Evolutionary conservation across 805 yeast species (phyloP).

Genomic region (Jamesozyma rosinii): DNA sequence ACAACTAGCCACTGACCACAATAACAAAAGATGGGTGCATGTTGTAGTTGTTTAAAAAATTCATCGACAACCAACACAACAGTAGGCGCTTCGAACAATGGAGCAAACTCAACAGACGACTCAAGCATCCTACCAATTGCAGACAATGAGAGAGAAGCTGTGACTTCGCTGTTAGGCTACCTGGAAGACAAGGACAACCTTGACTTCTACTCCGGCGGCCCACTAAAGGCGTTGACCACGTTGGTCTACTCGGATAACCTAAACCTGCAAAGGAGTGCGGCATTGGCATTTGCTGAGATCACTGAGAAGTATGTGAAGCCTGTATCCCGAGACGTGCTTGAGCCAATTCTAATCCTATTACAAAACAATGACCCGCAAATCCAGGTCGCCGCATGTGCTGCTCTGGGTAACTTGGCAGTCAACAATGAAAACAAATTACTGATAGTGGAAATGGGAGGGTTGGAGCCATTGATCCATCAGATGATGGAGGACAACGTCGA

Average conservation of each 20-base stretch:
- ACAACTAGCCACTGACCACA: not conserved
- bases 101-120: conserved; percentile 23
- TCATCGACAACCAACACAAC: conserved; percentile 11
- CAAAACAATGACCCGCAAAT: conserved; percentile 89
- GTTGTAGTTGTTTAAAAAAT: conserved; percentile 40
- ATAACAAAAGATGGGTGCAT: conserved; percentile 40
- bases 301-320: conserved; percentile 92
- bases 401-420: conserved; percentile 95
- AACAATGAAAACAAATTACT: conserved; percentile 87
- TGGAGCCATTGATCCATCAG: conserved; percentile 91
- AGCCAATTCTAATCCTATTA: conserved; percentile 80
- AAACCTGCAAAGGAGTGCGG: conserved; percentile 93
- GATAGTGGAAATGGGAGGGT: conserved; percentile 96
- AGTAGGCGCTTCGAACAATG: conserved; percentile 3
- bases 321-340: conserved; percentile 83
- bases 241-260: conserved; percentile 90
- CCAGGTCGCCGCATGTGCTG: conserved; percentile 98
- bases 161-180: conserved; percentile 77
- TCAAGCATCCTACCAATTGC: conserved; percentile 69
- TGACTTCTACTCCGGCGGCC: conserved; percentile 81
- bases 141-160: conserved; percentile 95
- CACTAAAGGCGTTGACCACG: conserved; percentile 80
- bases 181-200: conserved; percentile 66
- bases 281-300: conserved; percentile 95
- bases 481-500: conserved; percentile 96